phyloP scores from a whole-genome alignment of 495 filamentous ascomycete genomes.

The Penicillium paradoxum region DNA sequence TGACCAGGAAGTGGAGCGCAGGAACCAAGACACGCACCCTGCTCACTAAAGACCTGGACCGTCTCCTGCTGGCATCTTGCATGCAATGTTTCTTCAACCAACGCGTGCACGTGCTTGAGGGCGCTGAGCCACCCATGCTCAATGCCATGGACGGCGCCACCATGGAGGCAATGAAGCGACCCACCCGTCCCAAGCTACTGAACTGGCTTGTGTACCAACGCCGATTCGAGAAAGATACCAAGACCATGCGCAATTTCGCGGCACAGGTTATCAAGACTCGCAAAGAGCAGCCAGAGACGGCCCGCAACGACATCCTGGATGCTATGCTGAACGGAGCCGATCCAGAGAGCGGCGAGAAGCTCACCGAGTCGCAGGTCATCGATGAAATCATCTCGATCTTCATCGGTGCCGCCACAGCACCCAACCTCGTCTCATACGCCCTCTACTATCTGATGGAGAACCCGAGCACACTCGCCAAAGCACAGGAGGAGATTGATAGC shows the following conservation, averaged over 20 bases:
- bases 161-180: conserved; percentile 38
- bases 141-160: conserved; percentile 37
- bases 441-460: conserved; percentile 39
- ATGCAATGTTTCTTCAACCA: conserved; percentile 52
- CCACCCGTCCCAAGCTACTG: conserved; percentile 33
- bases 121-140: conserved; percentile 28
- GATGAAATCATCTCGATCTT: conserved; percentile 55
- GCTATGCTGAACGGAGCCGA: conserved; percentile 64
- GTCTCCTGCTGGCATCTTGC: conserved; percentile 64
- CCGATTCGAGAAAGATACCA: conserved; percentile 52
- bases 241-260: conserved; percentile 50
- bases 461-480: conserved; percentile 23
- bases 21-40: conserved; percentile 12
- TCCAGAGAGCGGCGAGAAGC: conserved; percentile 57
- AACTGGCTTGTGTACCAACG: conserved; percentile 31
- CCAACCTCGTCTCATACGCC: conserved; percentile 34
- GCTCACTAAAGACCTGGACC: conserved; percentile 58
- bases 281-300: conserved; percentile 40
- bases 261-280: conserved; percentile 54
- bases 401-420: conserved; percentile 37
- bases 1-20: conserved; percentile 24
- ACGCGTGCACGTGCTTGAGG: conserved; percentile 27
- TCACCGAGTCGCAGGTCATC: conserved; percentile 54
- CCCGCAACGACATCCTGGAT: conserved; percentile 58
- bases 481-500: conserved; percentile 30